These are phyloP conservation scores for Lanmaoa rubissima DNA, from an alignment of 768 basidiomycete species.

Conservation along the genomic window DNA sequence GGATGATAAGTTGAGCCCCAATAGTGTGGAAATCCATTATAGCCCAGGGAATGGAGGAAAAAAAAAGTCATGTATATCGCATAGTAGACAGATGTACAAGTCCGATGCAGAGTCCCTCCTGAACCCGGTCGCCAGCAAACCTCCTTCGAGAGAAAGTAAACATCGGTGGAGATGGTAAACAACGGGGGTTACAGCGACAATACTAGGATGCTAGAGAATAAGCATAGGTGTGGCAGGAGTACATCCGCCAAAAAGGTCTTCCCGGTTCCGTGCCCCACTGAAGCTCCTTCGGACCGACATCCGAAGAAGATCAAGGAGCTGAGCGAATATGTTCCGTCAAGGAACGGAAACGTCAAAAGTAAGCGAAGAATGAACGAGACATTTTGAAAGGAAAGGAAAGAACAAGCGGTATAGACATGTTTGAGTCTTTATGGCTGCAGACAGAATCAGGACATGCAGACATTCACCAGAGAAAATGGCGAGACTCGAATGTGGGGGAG, in stretches of 20 bases:
- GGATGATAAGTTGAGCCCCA: background rate
- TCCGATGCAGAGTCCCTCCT: background rate
- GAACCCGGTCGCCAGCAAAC: conserved; percentile 10
- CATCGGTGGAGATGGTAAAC: background rate
- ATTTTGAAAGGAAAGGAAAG: background rate
- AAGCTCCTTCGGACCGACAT: background rate
- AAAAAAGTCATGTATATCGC: background rate
- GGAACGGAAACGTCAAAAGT: background rate
- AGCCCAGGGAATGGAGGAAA: background rate
- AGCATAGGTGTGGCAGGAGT: background rate
- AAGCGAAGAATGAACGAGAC: background rate
- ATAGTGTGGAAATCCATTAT: background rate
- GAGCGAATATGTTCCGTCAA: background rate
- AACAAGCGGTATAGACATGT: conserved; percentile 15
- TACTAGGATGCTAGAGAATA: background rate
- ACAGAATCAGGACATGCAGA: background rate
- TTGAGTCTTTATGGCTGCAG: conserved; percentile 5
- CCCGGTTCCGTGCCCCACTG: background rate
- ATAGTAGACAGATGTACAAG: background rate
- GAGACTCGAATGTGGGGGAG: background rate
- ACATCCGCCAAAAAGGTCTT: background rate
- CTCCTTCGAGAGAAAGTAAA: background rate
- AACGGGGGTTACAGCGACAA: background rate
- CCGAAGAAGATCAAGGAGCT: background rate
- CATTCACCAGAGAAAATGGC: background rate